phyloP scores from a whole-genome alignment of 371 early-diverging fungal species.

The Mortierella polycephala region DNA sequence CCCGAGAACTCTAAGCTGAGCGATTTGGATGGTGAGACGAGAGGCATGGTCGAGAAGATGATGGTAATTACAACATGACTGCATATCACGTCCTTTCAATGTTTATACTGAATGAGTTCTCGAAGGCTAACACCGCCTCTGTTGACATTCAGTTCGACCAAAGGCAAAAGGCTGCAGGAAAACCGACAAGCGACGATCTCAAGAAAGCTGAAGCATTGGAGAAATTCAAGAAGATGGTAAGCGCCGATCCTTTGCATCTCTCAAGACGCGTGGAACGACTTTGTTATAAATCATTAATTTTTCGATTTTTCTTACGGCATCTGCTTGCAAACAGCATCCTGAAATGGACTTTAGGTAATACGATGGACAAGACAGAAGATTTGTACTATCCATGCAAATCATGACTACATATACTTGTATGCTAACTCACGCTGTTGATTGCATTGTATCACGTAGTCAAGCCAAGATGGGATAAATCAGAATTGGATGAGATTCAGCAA shows the following conservation, averaged over 20 bases:
- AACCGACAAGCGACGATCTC: slow-evolving; percentile 85
- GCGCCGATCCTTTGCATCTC: not conserved
- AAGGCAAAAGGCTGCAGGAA: slow-evolving; percentile 84
- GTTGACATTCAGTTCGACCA: slow-evolving; percentile 90
- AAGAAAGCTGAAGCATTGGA: slow-evolving; percentile 83
- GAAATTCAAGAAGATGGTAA: slow-evolving; percentile 75
- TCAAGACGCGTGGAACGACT: no score
- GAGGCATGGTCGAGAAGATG: slow-evolving; percentile 90
- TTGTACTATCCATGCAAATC: not conserved
- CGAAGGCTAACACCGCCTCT: no score
- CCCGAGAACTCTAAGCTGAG: slow-evolving; percentile 91
- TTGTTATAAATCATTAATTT: no score
- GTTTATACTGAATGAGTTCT: not conserved
- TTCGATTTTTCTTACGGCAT: not conserved
- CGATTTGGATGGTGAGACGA: slow-evolving; percentile 92
- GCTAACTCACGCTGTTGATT: not conserved
- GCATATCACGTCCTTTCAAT: not conserved
- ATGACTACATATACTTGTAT: not conserved
- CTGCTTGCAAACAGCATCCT: slow-evolving; percentile 25
- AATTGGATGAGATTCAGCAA: not conserved
- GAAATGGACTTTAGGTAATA: slow-evolving; percentile 49
- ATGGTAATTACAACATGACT: slow-evolving; percentile 59
- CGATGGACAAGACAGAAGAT: not conserved
- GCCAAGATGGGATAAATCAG: slow-evolving; percentile 44
- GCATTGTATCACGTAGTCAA: slow-evolving; percentile 13